Evolutionary conservation across 75 land plant genomes (phyloP).

Genomic region (Sequoia sempervirens): DNA sequence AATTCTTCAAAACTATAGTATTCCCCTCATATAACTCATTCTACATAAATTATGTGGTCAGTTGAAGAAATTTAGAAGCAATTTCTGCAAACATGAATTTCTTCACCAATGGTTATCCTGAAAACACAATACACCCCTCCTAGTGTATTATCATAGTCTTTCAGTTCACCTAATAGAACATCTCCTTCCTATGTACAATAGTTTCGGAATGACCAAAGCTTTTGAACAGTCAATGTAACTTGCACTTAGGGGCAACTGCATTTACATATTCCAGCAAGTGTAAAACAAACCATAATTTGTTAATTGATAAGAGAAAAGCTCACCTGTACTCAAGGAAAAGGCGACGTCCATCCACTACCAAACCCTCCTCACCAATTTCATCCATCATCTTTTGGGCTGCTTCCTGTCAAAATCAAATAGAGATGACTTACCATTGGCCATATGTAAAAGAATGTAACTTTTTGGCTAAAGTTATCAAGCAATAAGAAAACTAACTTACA

Average conservation of each 20-base stretch:
- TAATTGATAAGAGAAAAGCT: background rate
- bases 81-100: background rate
- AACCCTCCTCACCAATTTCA: conserved; percentile 30
- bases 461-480: background rate
- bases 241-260: background rate
- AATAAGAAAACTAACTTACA: conserved; percentile 20
- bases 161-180: background rate
- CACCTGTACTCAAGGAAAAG: conserved; percentile 53
- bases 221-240: background rate
- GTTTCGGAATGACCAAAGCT: background rate
- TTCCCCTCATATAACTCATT: background rate
- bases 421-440: background rate
- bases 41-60: background rate
- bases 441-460: background rate
- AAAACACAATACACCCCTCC: background rate
- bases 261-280: background rate
- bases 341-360: conserved; percentile 37
- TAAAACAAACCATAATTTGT: background rate
- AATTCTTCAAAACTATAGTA: background rate
- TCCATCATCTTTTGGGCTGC: conserved; percentile 57
- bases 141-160: background rate
- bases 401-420: conserved; percentile 22
- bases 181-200: background rate
- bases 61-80: background rate
- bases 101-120: background rate